Base-by-base conservation (phyloP, 257 asterid species). In the Apocynum venetum region DNA sequence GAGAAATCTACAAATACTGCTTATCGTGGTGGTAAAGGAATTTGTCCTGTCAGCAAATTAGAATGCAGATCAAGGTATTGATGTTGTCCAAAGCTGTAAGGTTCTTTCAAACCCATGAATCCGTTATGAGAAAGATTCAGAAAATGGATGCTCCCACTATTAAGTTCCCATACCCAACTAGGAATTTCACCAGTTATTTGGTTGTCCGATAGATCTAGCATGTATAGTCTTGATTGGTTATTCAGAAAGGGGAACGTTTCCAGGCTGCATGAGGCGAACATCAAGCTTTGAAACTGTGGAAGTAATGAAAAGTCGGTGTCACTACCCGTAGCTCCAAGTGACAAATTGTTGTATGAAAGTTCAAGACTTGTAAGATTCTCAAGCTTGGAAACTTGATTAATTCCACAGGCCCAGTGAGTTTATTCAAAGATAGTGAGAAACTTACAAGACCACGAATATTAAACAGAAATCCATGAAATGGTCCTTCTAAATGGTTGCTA, bases 131-230 rank as follows among this genome's bases (percentile, higher is more conserved):
- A 89, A 51, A 91, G 89, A 74, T 89, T 85, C 59, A 89, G 57
- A 53, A 74, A 77, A 2, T 76, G 80, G 4, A 85, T 83, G 65
- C 53, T 72, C 9, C 87, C 87, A 25, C 80, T 40, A 2, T 84
- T 81, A 11, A 76, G 76, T 69, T 80, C 84, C 96, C 92, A 91
- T 4, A 89, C 1, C 89, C 89, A 91, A 51, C 76, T 89, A 6
- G 93, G 93, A 49, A 89, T 87, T 79, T 84, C 90, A 31, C 96
- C 93, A 4, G 55, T 19, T 63, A 90, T 63, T 47, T 70, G 80
- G 78, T 89, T 90, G 48, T 77, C 67, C 1, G 96, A 87, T 65
- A 90, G 88, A 79, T 89, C 96, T 1, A 90, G 77, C 87, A 78
- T 75, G 8, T 63, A 76, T 51, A 90, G 48, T 20, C 84, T 76